These are phyloP conservation scores for Macrotyloma uniflorum DNA, from an alignment of 306 rosid species.

Conservation along the genomic window DNA sequence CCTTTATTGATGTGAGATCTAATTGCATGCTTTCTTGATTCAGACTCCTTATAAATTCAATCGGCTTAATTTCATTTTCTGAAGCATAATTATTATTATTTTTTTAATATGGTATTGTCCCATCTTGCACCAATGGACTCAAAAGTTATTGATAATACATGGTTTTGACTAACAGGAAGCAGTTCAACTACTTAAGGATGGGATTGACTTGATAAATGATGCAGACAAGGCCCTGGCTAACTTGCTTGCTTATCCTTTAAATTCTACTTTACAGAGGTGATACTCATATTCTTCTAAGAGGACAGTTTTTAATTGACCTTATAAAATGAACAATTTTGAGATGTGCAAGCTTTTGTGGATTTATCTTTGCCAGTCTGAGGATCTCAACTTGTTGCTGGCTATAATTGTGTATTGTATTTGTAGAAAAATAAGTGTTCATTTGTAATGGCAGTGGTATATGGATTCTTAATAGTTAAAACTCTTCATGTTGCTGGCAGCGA, in stretches of 20 bases:
- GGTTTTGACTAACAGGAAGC: conserved; percentile 67
- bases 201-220: conserved; percentile 80
- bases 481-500: conserved; percentile 61
- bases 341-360: neutral
- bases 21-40: conserved; percentile 34
- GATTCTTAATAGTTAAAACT: neutral
- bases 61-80: conserved; percentile 11
- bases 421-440: neutral
- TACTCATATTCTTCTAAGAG: conserved; percentile 8
- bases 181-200: conserved; percentile 81
- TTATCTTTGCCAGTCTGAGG: neutral
- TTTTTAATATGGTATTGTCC: conserved; percentile 2
- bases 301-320: neutral
- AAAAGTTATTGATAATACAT: conserved; percentile 21
- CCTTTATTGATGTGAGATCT: conserved; percentile 74
- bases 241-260: conserved; percentile 86
- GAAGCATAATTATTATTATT: conserved; percentile 10
- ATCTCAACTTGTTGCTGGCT: neutral
- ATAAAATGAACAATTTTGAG: neutral
- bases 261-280: conserved; percentile 71
- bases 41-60: neutral
- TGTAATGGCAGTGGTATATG: neutral
- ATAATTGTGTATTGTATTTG: neutral
- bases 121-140: conserved; percentile 4
- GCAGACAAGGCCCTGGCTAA: conserved; percentile 74